Base-by-base conservation (phyloP, 2,329 filamentous ascomycete genomes). In the Harringtonia lauricola region DNA sequence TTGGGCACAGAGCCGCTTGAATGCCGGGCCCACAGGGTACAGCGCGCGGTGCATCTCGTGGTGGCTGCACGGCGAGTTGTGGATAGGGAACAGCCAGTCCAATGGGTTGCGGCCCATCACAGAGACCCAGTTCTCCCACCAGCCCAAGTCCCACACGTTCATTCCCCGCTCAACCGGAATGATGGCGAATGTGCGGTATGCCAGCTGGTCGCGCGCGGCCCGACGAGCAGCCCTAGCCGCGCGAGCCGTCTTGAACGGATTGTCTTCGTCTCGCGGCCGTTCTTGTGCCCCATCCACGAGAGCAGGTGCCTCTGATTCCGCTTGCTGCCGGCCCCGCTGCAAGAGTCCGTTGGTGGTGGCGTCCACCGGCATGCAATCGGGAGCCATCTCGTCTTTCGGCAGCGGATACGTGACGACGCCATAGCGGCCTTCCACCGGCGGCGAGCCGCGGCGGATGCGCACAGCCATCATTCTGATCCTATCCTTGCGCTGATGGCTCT, bases 81-180 rank as follows among this genome's bases (percentile, higher is more conserved):
- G 76, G 29, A 94, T 59, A 0, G 90, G 90, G 2, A 95, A 63
- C 13, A 95, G 56, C 89, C 89, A 96, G 47, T 95, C 84, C 14
- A 81, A 48, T 2, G 79, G 50, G 18, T 64, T 74, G 38, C 72
- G 64, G 0, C 90, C 90, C 80, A 98, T 87, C 21, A 95, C 76
- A 14, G 81, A 74, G 50, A 78, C 76, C 64, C 88, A 81, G 56
- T 96, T 96, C 24, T 68, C 63, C 49, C 74, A 69, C 9, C 64
- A 63, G 2, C 84, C 86, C 1, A 92, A 65, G 53, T 94, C 77
- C 80, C 87, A 98, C 0, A 87, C 86, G 52, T 95, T 95, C 52
- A 92, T 81, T 10, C 85, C 81, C 0, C 76, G 72, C 3, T 77
- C 67, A 0, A 83, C 86, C 48, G 76, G 72, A 2, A 95, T 67